Evolutionary conservation across 257 asterid species (phyloP), one percentile per base, ranked within the genome.

Genomic region (Solanum phureja): DNA sequence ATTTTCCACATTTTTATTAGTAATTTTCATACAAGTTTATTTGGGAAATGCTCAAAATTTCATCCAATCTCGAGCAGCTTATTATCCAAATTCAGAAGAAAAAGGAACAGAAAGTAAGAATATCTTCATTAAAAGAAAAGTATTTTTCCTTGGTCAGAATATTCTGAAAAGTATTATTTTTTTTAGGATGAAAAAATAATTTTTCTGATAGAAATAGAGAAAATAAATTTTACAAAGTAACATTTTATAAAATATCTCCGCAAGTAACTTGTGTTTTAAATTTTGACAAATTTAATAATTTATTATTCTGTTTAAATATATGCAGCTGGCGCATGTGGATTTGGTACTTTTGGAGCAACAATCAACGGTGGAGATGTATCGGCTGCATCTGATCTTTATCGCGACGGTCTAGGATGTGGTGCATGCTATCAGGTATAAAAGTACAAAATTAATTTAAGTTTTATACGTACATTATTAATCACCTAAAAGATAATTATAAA

Each of bases 241-340:
- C 49, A 42, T 42, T 42, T 42, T 42, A 42, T 9, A 42, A 42
- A 42, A 3, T 33, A 42, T 42, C 49, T 42, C 49, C 0, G 5
- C 49, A 42, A 42, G 49, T 42, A 42, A 42, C 5, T 74, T 38
- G 12, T 40, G 11, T 76, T 76, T 40, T n/a, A 3, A 40, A n/a
- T 76, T 75, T 76, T 42, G 37, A 42, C 46, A 21, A 3, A 76
- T 23, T 56, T 6, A 38, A 5, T 77, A 24, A 13, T 68, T 66
- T 24, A 66, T 10, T 68, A 6, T 27, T 68, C 8, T 40, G 8
- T 77, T 40, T 42, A 8, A 77, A 23, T 85, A 21, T 24, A 40
- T 92, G 94, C 93, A 95, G 98, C 87, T 71, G 98, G 98, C 42
- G 81, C 88, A 33, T 95, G 98, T 88, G 98, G 96, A 23, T 95